A percentile compares a stretch with the other conserved stretches of the same genome.
These are phyloP conservation scores for Globisporangium canariense DNA, from an alignment of 352 stramenopile species.

Conservation along the genomic window DNA sequence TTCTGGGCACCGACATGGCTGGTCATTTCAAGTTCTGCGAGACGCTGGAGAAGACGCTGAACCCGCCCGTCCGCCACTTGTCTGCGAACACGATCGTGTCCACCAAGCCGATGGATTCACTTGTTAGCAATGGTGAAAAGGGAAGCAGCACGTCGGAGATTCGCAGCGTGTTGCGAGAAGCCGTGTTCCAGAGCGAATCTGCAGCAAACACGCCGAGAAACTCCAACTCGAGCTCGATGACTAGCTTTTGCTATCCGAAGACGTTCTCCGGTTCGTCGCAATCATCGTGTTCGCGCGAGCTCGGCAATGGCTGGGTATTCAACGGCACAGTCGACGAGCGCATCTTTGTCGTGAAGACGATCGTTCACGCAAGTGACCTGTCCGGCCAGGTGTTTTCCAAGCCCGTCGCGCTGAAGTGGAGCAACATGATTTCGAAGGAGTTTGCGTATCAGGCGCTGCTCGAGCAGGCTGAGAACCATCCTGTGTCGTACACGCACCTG, in stretches of 20 bases:
- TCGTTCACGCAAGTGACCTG: slow-evolving; percentile 87
- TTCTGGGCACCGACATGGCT: slow-evolving; percentile 90
- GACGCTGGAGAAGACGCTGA: slow-evolving; percentile 65
- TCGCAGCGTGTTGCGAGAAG: slow-evolving; percentile 53
- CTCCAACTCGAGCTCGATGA: slow-evolving; percentile 2
- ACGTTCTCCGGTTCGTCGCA: slow-evolving; percentile 9
- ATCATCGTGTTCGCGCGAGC: slow-evolving; percentile 24
- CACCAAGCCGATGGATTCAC: slow-evolving; percentile 10
- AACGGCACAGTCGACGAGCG: slow-evolving; percentile 74
- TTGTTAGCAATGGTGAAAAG: neutral
- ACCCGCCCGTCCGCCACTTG: slow-evolving; percentile 51
- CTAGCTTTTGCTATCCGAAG: slow-evolving; percentile 13
- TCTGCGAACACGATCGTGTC: slow-evolving; percentile 35
- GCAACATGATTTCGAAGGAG: slow-evolving; percentile 88
- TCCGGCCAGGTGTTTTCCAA: slow-evolving; percentile 84
- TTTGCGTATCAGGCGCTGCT: slow-evolving; percentile 85
- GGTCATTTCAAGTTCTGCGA: slow-evolving; percentile 87
- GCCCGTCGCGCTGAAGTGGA: slow-evolving; percentile 88
- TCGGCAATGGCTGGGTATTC: slow-evolving; percentile 49
- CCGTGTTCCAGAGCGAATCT: slow-evolving; percentile 54
- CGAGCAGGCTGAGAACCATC: slow-evolving; percentile 75
- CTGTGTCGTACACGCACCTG: slow-evolving; percentile 78
- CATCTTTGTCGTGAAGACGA: slow-evolving; percentile 78
- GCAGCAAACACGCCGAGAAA: slow-evolving; percentile 30
- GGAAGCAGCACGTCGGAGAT: slow-evolving; percentile 23